phyloP scores from a whole-genome alignment of 768 basidiomycete species.

The Dioszegia crocea region DNA sequence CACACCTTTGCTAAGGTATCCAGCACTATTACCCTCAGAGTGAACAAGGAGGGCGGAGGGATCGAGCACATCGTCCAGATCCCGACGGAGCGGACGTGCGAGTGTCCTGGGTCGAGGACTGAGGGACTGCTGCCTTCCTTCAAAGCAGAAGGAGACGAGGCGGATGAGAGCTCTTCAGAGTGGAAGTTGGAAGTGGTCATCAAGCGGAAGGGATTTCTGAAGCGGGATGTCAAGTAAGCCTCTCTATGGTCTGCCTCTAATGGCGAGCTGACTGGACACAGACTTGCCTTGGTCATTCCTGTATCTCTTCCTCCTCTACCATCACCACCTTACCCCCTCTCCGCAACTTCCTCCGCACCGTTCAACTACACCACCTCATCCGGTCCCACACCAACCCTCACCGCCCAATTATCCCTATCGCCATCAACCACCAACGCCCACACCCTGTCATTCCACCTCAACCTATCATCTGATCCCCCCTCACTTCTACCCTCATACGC shows the following conservation, averaged over 20 bases:
- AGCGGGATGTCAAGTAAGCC: constrained; percentile 19
- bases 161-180: constrained; percentile 8
- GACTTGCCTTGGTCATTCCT: neutral
- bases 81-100: constrained; percentile 8
- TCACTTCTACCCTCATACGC: constrained; percentile 1
- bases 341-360: neutral
- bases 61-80: constrained; percentile 1
- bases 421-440: neutral
- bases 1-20: constrained; percentile 8
- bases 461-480: constrained; percentile 1
- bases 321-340: constrained; percentile 1
- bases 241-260: no score
- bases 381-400: neutral
- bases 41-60: neutral
- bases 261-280: neutral
- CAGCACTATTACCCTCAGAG: neutral
- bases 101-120: constrained; percentile 7
- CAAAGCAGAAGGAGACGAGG: neutral
- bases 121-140: constrained; percentile 3
- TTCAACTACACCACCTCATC: constrained; percentile 2
- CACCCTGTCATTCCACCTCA: constrained; percentile 3
- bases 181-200: constrained; percentile 12
- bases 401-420: neutral
- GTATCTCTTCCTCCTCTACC: neutral
- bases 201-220: constrained; percentile 18